Conservation (phyloP, 495 filamentous ascomycete species). For the Penicillium desertorum region DNA sequence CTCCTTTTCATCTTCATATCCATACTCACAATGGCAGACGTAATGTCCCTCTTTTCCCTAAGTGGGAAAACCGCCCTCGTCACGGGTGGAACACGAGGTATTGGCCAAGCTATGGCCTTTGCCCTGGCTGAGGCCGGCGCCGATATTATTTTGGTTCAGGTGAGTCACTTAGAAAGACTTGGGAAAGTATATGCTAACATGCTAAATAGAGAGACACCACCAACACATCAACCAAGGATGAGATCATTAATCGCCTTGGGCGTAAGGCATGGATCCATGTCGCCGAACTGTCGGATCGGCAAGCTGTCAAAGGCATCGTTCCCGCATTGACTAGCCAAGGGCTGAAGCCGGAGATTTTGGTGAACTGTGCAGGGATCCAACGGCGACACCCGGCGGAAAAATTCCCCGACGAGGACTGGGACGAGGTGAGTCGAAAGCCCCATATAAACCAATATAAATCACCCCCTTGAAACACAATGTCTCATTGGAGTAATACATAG, state of each 20-base stretch:
- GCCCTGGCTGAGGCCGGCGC: conserved; percentile 82
- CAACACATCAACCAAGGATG: conserved; percentile 60
- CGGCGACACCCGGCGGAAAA: conserved; percentile 69
- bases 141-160: conserved; percentile 68
- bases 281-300: conserved; percentile 66
- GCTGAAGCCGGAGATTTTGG: conserved; percentile 65
- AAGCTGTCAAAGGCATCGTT: conserved; percentile 59
- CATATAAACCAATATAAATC: background rate
- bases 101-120: conserved; percentile 80
- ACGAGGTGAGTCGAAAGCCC: conserved; percentile 50
- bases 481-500: conserved; percentile 25
- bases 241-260: conserved; percentile 61
- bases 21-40: conserved; percentile 28
- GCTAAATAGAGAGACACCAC: conserved; percentile 58
- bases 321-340: conserved; percentile 59
- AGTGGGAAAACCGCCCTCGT: conserved; percentile 70
- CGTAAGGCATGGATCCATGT: conserved; percentile 68
- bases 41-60: conserved; percentile 46
- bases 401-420: conserved; percentile 83
- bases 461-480: background rate
- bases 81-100: conserved; percentile 85
- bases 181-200: background rate
- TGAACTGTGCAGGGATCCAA: conserved; percentile 88
- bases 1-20: background rate
- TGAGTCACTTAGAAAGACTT: background rate